A percentile compares a stretch with the other conserved stretches of the same genome.
Conservation (phyloP, 1,284 basidiomycete species). For the Puccinia horiana region DNA sequence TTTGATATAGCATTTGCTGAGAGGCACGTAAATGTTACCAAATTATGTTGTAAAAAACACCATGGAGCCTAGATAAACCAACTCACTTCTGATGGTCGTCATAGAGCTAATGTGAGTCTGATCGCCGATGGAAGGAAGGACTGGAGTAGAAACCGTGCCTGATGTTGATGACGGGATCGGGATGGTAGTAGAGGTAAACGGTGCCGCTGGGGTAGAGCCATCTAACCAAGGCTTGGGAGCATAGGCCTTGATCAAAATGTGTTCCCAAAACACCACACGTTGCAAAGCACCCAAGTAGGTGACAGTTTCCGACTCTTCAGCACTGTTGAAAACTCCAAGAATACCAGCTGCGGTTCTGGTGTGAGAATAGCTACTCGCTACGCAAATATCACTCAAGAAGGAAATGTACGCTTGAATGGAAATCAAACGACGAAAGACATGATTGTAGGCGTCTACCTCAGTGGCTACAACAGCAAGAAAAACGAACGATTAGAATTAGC, state of each 20-base stretch:
- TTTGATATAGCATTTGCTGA: constrained; percentile 26
- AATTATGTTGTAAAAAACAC: neutral
- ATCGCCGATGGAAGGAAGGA: constrained; percentile 40
- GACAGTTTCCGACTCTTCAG: constrained; percentile 69
- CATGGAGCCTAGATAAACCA: neutral
- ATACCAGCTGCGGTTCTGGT: constrained; percentile 74
- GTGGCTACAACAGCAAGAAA: constrained; percentile 53
- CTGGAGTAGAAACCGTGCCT: constrained; percentile 18
- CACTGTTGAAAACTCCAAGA: constrained; percentile 72
- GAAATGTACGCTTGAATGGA: constrained; percentile 76
- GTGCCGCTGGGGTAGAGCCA: constrained; percentile 38
- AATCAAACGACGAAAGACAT: constrained; percentile 73
- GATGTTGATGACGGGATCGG: constrained; percentile 46
- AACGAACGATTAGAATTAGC: constrained; percentile 18
- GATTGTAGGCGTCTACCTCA: constrained; percentile 65
- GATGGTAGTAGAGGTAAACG: constrained; percentile 40
- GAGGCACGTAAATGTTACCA: neutral
- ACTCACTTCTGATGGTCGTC: constrained; percentile 9
- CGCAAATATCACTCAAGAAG: constrained; percentile 82
- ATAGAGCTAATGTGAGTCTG: constrained; percentile 6
- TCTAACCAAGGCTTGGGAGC: constrained; percentile 57
- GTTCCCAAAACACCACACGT: constrained; percentile 82
- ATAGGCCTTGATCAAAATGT: constrained; percentile 71
- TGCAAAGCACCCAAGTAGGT: constrained; percentile 77
- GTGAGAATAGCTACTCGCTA: constrained; percentile 80